Conservation (phyloP, 805 yeast species). For the Starmerella potacharoeniae region DNA sequence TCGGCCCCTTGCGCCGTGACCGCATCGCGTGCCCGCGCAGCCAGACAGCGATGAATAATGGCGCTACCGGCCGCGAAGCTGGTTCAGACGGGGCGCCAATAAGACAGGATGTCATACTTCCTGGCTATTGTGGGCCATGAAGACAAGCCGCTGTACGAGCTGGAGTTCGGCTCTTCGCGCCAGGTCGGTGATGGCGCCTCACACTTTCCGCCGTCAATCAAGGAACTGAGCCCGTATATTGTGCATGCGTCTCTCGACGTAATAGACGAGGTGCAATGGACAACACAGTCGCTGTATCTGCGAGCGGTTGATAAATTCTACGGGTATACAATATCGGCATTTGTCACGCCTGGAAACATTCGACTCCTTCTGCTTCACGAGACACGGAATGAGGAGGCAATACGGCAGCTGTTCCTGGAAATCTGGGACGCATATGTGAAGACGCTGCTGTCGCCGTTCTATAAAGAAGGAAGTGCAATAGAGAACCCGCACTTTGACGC, state of each 20-base stretch:
- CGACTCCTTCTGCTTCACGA: constrained; percentile 67
- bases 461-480: constrained; percentile 62
- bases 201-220: constrained; percentile 53
- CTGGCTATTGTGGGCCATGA: constrained; percentile 78
- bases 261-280: constrained; percentile 86
- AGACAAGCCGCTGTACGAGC: constrained; percentile 78
- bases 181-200: constrained; percentile 55
- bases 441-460: constrained; percentile 76
- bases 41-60: neutral
- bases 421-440: constrained; percentile 81
- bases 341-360: constrained; percentile 76
- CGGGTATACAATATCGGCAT: constrained; percentile 72
- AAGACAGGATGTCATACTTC: constrained; percentile 56
- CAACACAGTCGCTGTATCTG: constrained; percentile 49
- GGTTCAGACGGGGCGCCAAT: too few species aligned
- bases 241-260: constrained; percentile 81
- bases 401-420: constrained; percentile 74
- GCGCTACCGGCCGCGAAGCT: too few species aligned
- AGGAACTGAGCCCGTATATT: constrained; percentile 76
- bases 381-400: constrained; percentile 52
- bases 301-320: constrained; percentile 79
- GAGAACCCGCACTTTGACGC: constrained; percentile 63
- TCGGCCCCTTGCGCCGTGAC: neutral
- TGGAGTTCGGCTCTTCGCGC: constrained; percentile 69
- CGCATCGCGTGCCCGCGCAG: neutral